Percentiles rank a stretch among this genome's conserved stretches.
Evolutionary conservation across 352 stramenopile genomes (phyloP).

Genomic region (Blastocystis sp.): DNA sequence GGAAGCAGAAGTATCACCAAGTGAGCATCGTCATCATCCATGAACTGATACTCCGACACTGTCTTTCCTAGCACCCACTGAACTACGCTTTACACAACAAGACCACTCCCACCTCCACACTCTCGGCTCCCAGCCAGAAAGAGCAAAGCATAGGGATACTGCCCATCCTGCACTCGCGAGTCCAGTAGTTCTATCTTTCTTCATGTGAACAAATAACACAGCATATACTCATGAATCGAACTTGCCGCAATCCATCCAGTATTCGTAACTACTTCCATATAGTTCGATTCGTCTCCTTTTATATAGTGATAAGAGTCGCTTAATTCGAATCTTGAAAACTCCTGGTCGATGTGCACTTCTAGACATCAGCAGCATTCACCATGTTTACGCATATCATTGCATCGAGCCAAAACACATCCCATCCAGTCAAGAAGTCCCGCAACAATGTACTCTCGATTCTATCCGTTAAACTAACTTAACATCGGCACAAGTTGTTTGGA

Average conservation of each 20-base stretch:
- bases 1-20: background rate
- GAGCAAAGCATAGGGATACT: background rate
- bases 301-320: background rate
- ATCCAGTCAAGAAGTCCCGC: slow-evolving; percentile 5
- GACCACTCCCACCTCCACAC: background rate
- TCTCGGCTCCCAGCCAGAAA: background rate
- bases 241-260: background rate
- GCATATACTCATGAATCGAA: background rate
- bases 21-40: background rate
- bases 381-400: background rate
- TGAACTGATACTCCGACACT: slow-evolving; percentile 3
- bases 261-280: background rate
- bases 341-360: background rate
- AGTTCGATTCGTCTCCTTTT: background rate
- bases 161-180: background rate
- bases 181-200: slow-evolving; percentile 7
- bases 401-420: background rate
- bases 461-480: background rate
- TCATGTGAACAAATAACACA: background rate
- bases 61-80: background rate
- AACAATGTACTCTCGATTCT: background rate
- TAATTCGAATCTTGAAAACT: background rate
- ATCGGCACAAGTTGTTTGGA: background rate
- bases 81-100: background rate
- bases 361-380: background rate